Conservation (phyloP, 2,329 filamentous ascomycete genomes). For the Tolypocladium nubicola region DNA sequence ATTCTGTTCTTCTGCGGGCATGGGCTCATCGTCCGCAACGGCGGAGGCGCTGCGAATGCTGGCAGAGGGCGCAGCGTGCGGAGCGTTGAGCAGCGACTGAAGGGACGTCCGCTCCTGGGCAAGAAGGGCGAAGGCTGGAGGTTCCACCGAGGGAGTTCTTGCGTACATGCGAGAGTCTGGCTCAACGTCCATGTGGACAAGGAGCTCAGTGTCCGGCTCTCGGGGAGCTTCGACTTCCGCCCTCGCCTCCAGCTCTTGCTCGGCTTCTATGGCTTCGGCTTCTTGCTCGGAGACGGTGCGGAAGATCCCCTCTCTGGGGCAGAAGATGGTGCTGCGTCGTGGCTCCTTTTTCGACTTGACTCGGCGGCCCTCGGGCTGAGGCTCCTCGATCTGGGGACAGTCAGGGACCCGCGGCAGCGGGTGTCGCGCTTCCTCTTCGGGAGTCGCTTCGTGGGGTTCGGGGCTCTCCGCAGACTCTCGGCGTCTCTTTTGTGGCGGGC, state of each 20-base stretch:
- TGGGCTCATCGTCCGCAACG: constrained; percentile 12
- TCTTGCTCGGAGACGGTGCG: constrained; percentile 47
- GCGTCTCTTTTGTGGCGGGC: constrained; percentile 10
- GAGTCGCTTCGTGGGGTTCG: neutral
- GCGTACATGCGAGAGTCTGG: constrained; percentile 33
- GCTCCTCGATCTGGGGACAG: constrained; percentile 11
- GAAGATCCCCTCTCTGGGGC: constrained; percentile 53
- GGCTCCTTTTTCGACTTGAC: constrained; percentile 26
- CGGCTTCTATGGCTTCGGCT: constrained; percentile 30
- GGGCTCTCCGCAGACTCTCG: constrained; percentile 6
- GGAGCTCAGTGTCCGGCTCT: constrained; percentile 8
- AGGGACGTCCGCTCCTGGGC: constrained; percentile 46
- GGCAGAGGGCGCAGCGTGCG: constrained; percentile 26
- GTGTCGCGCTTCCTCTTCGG: constrained; percentile 24
- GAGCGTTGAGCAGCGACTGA: constrained; percentile 49
- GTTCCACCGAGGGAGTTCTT: constrained; percentile 51
- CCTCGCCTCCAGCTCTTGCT: constrained; percentile 13
- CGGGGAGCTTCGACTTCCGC: constrained; percentile 6
- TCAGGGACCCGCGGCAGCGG: constrained; percentile 5
- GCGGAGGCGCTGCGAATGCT: constrained; percentile 33
- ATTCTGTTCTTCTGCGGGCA: constrained; percentile 3
- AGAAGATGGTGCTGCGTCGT: constrained; percentile 44
- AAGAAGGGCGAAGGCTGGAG: constrained; percentile 46
- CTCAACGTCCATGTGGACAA: constrained; percentile 16
- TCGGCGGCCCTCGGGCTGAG: constrained; percentile 2